Base-by-base conservation (phyloP, 768 basidiomycete species). In the Piloderma croceum region DNA sequence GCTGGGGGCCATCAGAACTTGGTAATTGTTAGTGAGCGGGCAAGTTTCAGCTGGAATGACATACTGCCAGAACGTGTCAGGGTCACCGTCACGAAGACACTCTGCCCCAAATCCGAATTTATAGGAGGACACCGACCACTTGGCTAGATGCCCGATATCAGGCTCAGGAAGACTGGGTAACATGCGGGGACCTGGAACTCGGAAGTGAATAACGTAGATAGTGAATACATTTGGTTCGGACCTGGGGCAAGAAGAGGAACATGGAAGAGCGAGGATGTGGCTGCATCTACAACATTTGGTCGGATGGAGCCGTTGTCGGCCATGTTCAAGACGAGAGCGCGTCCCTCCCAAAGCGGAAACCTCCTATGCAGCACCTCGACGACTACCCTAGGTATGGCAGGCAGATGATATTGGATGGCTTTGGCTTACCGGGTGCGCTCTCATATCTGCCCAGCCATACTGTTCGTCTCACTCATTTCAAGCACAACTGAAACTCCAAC, bases 51-150 rank as follows among this genome's bases (percentile, higher is more conserved):
- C 27, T 9, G 10, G 27, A 9, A 9, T 29, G 6, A 73, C 90
- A 60, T 60, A 98, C 93, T 98, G 96, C 96, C 96, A 98, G 58
- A 97, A 94, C 0, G 93, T 97, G 29, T 88, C 83, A 22, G 88
- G 82, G 54, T 94, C 86, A 24, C 78, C 77, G 52, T 97, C 93
- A 20, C 81, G 74, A 32, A 98, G 68, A 60, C 92, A 92, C 56
- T 96, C 91, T 27, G 90, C 81, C 6, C 94, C 92, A 58, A 93
- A 97, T 1, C 93, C 93, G 47, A 93, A 96, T 60, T 99, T 99
- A 65, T 78, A 90, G 0, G 88, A 92, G 10, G 93, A 97, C 3
- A 98, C 94, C 9, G 90, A 85, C 96, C 94, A 99, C 51, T 84
- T 84, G 32, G 88, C 96, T 24, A 89, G 76, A 31, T 78, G 71